Evolutionary conservation across 805 yeast genomes (phyloP).

Genomic region (Saccharomyces jurei): DNA sequence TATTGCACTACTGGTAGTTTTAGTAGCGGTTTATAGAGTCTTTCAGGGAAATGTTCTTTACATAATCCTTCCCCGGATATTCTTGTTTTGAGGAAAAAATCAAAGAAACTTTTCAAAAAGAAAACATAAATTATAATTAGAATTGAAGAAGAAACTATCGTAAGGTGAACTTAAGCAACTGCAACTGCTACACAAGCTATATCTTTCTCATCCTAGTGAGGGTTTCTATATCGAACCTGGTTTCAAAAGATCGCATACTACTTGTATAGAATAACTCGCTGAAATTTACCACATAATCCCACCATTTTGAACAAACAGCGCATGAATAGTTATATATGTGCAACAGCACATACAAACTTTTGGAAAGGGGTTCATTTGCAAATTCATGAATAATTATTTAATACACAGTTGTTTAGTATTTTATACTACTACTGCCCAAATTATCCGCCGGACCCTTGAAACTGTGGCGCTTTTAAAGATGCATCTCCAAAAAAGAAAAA

Average conservation of each 20-base stretch:
- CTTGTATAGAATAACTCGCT: not conserved
- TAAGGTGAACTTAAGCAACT: not conserved
- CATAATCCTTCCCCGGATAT: not conserved
- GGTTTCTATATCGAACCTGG: not conserved
- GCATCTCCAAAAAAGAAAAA: not conserved
- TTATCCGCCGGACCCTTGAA: not conserved
- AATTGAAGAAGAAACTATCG: not conserved
- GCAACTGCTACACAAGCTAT: not conserved
- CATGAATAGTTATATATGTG: not conserved
- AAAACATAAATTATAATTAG: not conserved
- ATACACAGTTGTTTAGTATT: not conserved
- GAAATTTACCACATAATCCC: not conserved
- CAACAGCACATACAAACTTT: not conserved
- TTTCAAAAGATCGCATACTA: not conserved
- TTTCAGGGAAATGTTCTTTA: not conserved
- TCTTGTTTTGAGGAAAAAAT: too few relatives aligned
- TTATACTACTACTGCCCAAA: not conserved
- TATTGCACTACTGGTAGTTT: not conserved
- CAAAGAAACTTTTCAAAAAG: not conserved
- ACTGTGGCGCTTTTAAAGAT: not conserved
- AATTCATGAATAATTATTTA: not conserved
- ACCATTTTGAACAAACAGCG: not conserved
- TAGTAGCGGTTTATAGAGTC: not conserved
- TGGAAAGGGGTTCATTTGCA: not conserved
- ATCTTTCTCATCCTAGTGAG: not conserved